Evolutionary conservation across 2,329 filamentous ascomycete genomes (phyloP), one percentile per base, ranked within the genome.

Genomic region (Epichloe sibirici): DNA sequence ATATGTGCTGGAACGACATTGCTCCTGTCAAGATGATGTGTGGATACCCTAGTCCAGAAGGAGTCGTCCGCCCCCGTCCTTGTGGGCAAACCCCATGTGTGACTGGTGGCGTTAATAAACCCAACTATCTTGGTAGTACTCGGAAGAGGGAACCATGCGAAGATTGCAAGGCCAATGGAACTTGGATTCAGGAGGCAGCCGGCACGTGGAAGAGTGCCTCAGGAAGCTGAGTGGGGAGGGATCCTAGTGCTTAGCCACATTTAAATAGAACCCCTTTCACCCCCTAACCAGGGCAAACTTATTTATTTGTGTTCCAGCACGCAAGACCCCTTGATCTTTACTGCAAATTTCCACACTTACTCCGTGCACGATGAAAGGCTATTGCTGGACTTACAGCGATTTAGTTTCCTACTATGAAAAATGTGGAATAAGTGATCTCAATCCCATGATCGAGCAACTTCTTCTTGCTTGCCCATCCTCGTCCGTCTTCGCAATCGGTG

Each of bases 391-490:
- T 17, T 49, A 42, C 8, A 31, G 21, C 37, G 11, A 3, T 8
- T 28, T 34, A 3, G 28, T n/a, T 4, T 9, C 5, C 5, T 49
- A 17, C 23, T 40, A 8, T 34, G 15, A 43, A 15, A 1, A 3
- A 8, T 5, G 23, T 15, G 38, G 37, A 13, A 39, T 5, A 31
- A 4, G 15, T 15, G 23, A 37, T 12, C 21, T 57, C 35, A 46
- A 62, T 49, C 39, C 55, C 31, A n/a, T 58, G 21, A 53, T 53
- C 17, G 49, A 55, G 15, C 54, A 52, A 34, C 46, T 52, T 21
- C 55, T 58, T 17, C 40, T 34, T 13, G 17, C 46, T 23, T 58
- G 54, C 43, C 54, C 53, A 15, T 44, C 40, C 25, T 57, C 58
- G 7, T 52, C 42, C 13, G 40, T 59, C 28, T 59, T 56, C 37